phyloP scores from a whole-genome alignment of 2,329 filamentous ascomycete genomes.

The Diaporthe ilicicola region DNA sequence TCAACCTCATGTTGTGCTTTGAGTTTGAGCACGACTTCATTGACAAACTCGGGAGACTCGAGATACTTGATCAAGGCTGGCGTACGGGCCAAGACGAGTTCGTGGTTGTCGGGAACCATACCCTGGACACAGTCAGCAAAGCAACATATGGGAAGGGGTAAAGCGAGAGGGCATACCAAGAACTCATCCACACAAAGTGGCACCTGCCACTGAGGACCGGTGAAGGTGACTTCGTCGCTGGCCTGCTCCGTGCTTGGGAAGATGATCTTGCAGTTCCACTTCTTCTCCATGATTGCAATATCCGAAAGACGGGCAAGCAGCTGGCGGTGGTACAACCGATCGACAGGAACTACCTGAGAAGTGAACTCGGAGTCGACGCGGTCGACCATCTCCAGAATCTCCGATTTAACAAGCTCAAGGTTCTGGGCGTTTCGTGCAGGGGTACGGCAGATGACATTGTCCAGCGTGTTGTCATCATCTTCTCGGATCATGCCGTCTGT shows the following conservation, averaged over 20 bases:
- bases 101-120: slow-evolving; percentile 97
- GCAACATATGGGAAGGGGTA: not conserved
- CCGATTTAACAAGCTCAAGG: slow-evolving; percentile 95
- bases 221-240: slow-evolving; percentile 94
- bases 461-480: slow-evolving; percentile 97
- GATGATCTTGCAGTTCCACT: slow-evolving; percentile 99
- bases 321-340: slow-evolving; percentile 94
- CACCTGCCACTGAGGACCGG: slow-evolving; percentile 97
- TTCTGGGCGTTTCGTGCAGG: slow-evolving; percentile 97
- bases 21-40: slow-evolving; percentile 83
- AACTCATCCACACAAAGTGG: slow-evolving; percentile 97
- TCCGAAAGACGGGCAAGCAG: slow-evolving; percentile 87
- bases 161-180: slow-evolving; percentile 67
- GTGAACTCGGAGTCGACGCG: slow-evolving; percentile 98
- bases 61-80: slow-evolving; percentile 82
- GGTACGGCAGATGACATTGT: slow-evolving; percentile 98
- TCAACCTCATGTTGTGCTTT: slow-evolving; percentile 93
- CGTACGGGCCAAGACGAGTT: slow-evolving; percentile 83
- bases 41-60: slow-evolving; percentile 80
- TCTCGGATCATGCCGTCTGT: slow-evolving; percentile 82
- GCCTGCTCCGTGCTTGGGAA: slow-evolving; percentile 98
- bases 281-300: slow-evolving; percentile 95
- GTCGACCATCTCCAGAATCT: slow-evolving; percentile 99
- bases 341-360: slow-evolving; percentile 90
- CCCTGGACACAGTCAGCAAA: slow-evolving; percentile 62